Evolutionary conservation across 2,329 filamentous ascomycete genomes (phyloP).

Genomic region (Basipetospora chlamydospora): DNA sequence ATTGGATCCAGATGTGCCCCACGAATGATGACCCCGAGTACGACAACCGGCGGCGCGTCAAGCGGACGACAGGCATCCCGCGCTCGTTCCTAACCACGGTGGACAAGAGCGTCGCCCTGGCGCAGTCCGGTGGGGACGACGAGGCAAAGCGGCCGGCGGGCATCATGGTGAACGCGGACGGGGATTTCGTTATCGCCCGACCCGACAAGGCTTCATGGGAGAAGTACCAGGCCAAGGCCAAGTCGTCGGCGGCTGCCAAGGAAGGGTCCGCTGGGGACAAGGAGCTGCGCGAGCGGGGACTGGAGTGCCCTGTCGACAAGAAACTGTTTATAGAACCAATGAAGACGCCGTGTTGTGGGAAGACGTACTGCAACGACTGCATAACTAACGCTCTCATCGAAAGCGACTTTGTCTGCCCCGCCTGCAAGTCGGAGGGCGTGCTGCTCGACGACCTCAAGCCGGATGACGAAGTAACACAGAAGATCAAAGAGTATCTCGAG

Average conservation of each 20-base stretch:
- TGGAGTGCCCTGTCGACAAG: constrained; percentile 94
- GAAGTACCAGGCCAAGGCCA: constrained; percentile 87
- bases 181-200: constrained; percentile 92
- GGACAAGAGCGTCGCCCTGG: constrained; percentile 69
- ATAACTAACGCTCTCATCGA: constrained; percentile 98
- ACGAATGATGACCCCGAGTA: constrained; percentile 98
- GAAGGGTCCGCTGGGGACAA: constrained; percentile 64
- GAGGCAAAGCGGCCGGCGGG: constrained; percentile 69
- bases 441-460: constrained; percentile 80
- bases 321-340: constrained; percentile 97
- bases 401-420: constrained; percentile 91
- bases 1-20: constrained; percentile 96
- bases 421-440: constrained; percentile 79
- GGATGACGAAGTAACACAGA: constrained; percentile 64
- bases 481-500: constrained; percentile 61
- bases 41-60: constrained; percentile 83
- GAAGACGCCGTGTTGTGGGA: constrained; percentile 96
- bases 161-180: constrained; percentile 95
- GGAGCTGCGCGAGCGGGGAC: constrained; percentile 72
- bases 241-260: constrained; percentile 71
- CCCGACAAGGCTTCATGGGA: constrained; percentile 95
- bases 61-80: constrained; percentile 92
- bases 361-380: constrained; percentile 98
- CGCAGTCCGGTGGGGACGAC: constrained; percentile 62
- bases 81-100: constrained; percentile 91